Conservation (phyloP, 106 monocot genomes). For the Dendrobium catenatum region DNA sequence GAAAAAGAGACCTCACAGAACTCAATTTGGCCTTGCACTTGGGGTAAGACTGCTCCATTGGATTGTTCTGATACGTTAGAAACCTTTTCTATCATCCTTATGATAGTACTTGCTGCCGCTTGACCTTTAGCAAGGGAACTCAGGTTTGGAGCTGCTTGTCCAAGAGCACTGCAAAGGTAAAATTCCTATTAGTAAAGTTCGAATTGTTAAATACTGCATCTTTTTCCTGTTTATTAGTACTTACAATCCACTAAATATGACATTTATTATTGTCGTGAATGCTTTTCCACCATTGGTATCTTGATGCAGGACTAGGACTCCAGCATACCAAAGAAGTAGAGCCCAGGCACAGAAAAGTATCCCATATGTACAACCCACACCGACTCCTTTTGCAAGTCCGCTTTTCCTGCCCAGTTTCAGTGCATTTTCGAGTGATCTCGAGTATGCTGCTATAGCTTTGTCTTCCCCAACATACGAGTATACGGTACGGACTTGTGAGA, state of each 20-base stretch:
- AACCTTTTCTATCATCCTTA: slow-evolving; percentile 16
- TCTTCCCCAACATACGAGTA: slow-evolving; percentile 38
- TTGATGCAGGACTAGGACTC: slow-evolving; percentile 28
- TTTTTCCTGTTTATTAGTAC: neutral
- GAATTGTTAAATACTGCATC: neutral
- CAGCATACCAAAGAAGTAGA: slow-evolving; percentile 45
- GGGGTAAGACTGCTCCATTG: slow-evolving; percentile 12
- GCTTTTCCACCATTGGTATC: slow-evolving; percentile 45
- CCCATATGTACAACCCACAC: slow-evolving; percentile 46
- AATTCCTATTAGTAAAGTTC: neutral
- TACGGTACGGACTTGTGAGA: slow-evolving; percentile 40
- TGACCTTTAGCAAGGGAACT: slow-evolving; percentile 19
- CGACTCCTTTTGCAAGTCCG: slow-evolving; percentile 48
- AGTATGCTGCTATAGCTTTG: slow-evolving; percentile 29
- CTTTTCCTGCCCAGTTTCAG: slow-evolving; percentile 31
- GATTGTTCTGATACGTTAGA: neutral
- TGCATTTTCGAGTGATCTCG: slow-evolving; percentile 27
- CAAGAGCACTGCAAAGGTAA: slow-evolving; percentile 22
- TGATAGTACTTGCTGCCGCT: slow-evolving; percentile 17
- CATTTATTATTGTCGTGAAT: slow-evolving; percentile 45
- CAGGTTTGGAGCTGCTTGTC: slow-evolving; percentile 29
- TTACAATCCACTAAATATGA: slow-evolving; percentile 51
- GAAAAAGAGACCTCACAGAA: slow-evolving; percentile 14
- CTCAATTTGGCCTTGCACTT: slow-evolving; percentile 15
- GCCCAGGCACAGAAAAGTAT: slow-evolving; percentile 42